Base-by-base conservation (phyloP, 1,284 basidiomycete genomes). In the Xerocomus minutiporus region DNA sequence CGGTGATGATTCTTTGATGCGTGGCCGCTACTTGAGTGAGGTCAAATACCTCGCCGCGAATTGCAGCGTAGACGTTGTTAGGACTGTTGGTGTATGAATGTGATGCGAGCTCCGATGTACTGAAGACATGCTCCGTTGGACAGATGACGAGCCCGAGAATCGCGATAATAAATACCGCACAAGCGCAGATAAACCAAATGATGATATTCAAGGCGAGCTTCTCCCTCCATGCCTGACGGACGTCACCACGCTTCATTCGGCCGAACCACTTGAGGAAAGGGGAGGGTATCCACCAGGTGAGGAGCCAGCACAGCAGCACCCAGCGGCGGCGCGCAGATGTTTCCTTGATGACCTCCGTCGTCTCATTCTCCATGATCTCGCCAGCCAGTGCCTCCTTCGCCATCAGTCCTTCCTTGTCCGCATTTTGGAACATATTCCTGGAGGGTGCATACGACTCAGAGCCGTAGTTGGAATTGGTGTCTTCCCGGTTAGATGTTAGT, bases 221-320 rank as follows among this genome's bases (percentile, higher is more conserved):
- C 73, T 99, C 96, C 60, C 95, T 77, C 96, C 95, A 98, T 1
- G 96, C 96, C 73, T 98, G 94, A 41, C 90, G 86, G 39, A 99
- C 81, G 64, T 99, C 97, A 56, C 88, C 73, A 11, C 95, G 86
- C 74, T 97, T 97, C 91, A 99, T 94, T 23, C 91, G 81, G 1
- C 91, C 91, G 51, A 92, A 64, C 68, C 81, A 84, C 15, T 72
- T 75, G 43, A 99, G 75, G 48, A 87, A 70, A 12, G 81, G 80
- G 23, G 80, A 86, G 0, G 95, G 96, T 7, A 93, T 72, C 88
- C 90, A 98, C 75, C 82, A 98, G 0, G 94, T 99, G 49, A 97
- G 76, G n/a, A 90, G 68, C 87, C 92, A 93, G 57, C 89, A 93
- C 1, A 97, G 71, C 13, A 81, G 77, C 5, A 97, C 90, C 96